These are phyloP conservation scores for Wickerhamiella hasegawae DNA, from an alignment of 805 yeast genomes.

Conservation along the genomic window DNA sequence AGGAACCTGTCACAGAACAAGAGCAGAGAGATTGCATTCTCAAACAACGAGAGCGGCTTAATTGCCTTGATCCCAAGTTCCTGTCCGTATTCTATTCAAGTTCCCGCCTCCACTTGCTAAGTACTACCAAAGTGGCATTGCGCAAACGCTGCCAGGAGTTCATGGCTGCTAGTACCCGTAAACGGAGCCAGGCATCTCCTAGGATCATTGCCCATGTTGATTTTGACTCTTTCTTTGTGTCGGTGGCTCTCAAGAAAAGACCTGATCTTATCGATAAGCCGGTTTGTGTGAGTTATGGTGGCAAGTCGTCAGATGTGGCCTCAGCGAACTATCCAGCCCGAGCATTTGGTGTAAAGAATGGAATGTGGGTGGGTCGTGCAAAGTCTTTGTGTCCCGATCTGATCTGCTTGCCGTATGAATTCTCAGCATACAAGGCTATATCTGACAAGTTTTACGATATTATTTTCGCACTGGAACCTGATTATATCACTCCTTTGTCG, in stretches of 20 bases:
- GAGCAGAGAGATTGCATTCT: slow-evolving; percentile 9
- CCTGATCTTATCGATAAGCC: slow-evolving; percentile 44
- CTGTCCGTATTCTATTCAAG: slow-evolving; percentile 54
- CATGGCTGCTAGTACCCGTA: not conserved
- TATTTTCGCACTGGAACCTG: slow-evolving; percentile 29
- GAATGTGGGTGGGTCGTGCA: slow-evolving; percentile 78
- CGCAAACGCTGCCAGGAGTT: slow-evolving; percentile 39
- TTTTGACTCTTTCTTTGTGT: slow-evolving; percentile 87
- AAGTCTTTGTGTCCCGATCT: slow-evolving; percentile 48
- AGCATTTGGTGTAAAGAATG: slow-evolving; percentile 60
- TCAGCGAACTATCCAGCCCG: slow-evolving; percentile 87
- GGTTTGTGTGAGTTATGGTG: slow-evolving; percentile 41
- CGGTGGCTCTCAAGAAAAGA: slow-evolving; percentile 51
- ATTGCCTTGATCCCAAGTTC: slow-evolving; percentile 59
- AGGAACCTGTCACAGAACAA: slow-evolving; percentile 3
- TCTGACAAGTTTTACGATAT: slow-evolving; percentile 52
- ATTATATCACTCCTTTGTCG: slow-evolving; percentile 58
- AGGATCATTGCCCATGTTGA: slow-evolving; percentile 58
- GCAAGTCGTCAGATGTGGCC: slow-evolving; percentile 56
- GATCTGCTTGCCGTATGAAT: slow-evolving; percentile 52
- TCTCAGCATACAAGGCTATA: slow-evolving; percentile 48
- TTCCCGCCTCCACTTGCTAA: slow-evolving; percentile 76
- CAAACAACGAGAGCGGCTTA: slow-evolving; percentile 8
- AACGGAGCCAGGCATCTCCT: not conserved
- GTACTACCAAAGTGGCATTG: slow-evolving; percentile 71